Conservation (phyloP, 768 basidiomycete genomes). For the Podaxis carcinomalis region DNA sequence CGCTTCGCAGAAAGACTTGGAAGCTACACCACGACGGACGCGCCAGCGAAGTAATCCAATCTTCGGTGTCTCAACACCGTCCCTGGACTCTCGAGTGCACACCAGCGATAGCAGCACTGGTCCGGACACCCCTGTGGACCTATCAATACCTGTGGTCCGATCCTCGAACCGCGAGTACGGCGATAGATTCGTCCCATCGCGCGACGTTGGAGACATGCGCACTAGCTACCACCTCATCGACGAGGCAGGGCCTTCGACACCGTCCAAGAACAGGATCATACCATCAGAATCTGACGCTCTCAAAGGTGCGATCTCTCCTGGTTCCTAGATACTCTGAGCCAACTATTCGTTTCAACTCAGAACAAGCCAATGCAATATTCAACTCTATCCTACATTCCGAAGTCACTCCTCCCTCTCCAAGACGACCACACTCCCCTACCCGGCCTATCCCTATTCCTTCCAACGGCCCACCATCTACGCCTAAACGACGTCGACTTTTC, state of each 20-base stretch:
- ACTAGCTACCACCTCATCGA: slow-evolving; percentile 66
- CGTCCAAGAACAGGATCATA: slow-evolving; percentile 58
- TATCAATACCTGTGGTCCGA: slow-evolving; percentile 1
- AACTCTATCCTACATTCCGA: slow-evolving; percentile 72
- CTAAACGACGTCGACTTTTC: slow-evolving; percentile 61
- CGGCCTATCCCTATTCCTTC: slow-evolving; percentile 38
- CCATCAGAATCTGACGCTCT: slow-evolving; percentile 73
- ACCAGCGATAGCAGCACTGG: slow-evolving; percentile 51
- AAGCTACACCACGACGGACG: slow-evolving; percentile 36
- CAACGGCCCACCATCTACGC: slow-evolving; percentile 41
- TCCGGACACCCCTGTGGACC: slow-evolving; percentile 37
- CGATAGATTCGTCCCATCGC: slow-evolving; percentile 66
- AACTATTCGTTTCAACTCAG: slow-evolving; percentile 28
- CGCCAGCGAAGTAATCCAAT: slow-evolving; percentile 32
- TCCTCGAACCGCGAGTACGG: slow-evolving; percentile 37
- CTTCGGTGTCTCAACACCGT: slow-evolving; percentile 54
- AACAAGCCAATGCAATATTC: slow-evolving; percentile 85
- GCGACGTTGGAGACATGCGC: slow-evolving; percentile 59
- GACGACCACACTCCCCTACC: slow-evolving; percentile 57
- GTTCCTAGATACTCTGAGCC: no score
- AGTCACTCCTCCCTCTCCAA: slow-evolving; percentile 69
- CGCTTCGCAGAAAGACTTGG: slow-evolving; percentile 58
- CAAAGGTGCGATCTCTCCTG: slow-evolving; percentile 44
- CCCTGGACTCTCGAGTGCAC: slow-evolving; percentile 49
- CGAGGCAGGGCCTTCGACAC: slow-evolving; percentile 50